Conservation (phyloP, 2,329 filamentous ascomycete species). For the Stagonosporopsis cucurbitacearum region DNA sequence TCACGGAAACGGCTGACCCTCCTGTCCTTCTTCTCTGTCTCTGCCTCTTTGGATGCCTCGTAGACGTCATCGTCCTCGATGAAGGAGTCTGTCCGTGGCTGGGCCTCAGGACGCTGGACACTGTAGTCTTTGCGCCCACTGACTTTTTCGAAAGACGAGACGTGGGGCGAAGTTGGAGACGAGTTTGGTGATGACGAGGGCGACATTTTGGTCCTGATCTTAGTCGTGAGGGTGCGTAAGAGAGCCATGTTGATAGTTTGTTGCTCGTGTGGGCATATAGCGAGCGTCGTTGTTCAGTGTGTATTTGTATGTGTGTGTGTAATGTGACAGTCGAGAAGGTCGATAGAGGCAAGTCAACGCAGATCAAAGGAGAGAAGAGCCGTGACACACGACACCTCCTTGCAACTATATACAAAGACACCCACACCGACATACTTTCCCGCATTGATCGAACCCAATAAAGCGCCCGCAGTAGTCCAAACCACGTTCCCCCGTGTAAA, state of each 20-base stretch:
- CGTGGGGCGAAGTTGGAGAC: slow-evolving; percentile 28
- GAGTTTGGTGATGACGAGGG: slow-evolving; percentile 33
- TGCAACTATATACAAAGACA: slow-evolving; percentile 18
- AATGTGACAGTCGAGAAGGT: background rate
- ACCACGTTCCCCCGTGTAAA: slow-evolving; percentile 18
- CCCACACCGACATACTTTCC: slow-evolving; percentile 14
- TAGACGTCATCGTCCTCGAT: slow-evolving; percentile 24
- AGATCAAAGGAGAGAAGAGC: slow-evolving; percentile 1
- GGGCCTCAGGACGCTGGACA: slow-evolving; percentile 22
- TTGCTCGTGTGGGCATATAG: slow-evolving; percentile 11
- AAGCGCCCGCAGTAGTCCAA: slow-evolving; percentile 21
- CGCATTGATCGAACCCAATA: slow-evolving; percentile 20
- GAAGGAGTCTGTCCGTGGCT: slow-evolving; percentile 30
- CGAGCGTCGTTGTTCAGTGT: background rate
- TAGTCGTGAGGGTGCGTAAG: slow-evolving; percentile 38
- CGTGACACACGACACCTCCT: slow-evolving; percentile 12
- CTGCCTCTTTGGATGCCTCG: slow-evolving; percentile 20
- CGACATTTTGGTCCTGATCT: slow-evolving; percentile 40
- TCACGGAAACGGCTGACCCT: slow-evolving; percentile 43
- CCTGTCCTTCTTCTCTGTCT: slow-evolving; percentile 24
- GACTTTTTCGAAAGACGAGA: slow-evolving; percentile 33
- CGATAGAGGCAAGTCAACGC: background rate
- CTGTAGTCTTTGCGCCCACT: slow-evolving; percentile 29
- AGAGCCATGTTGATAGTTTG: slow-evolving; percentile 35
- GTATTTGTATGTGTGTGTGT: too few relatives aligned